These are phyloP conservation scores for Prunus dulcis DNA, from an alignment of 306 rosid species.

Conservation along the genomic window DNA sequence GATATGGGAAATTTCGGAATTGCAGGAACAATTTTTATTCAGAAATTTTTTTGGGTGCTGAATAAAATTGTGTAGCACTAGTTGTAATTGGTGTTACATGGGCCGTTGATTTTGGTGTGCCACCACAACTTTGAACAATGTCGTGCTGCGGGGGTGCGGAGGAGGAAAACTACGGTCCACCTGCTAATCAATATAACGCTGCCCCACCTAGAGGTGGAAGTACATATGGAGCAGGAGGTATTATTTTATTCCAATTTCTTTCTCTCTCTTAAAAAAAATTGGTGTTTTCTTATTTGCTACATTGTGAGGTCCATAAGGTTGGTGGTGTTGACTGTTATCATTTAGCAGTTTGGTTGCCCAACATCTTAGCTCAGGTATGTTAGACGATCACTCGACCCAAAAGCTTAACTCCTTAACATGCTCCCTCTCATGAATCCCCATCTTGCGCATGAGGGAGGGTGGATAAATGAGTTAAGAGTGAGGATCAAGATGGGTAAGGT, in stretches of 20 bases:
- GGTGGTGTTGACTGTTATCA: not conserved
- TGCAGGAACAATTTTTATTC: constrained; percentile 4
- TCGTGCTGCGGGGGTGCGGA: constrained; percentile 81
- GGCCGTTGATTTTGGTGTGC: constrained; percentile 38
- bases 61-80: not conserved
- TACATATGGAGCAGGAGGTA: constrained; percentile 58
- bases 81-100: constrained; percentile 22
- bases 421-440: too few species aligned
- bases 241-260: constrained; percentile 3
- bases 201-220: constrained; percentile 70
- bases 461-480: too few species aligned
- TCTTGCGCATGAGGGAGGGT: too few species aligned
- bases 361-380: not conserved
- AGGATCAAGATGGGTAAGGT: too few species aligned
- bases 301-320: not conserved
- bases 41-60: not conserved
- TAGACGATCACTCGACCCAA: not conserved
- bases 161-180: constrained; percentile 67
- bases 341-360: not conserved
- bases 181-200: constrained; percentile 45
- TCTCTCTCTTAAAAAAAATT: too few species aligned
- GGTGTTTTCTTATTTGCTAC: not conserved
- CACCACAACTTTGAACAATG: constrained; percentile 49
- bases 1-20: not conserved
- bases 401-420: too few species aligned